Evolutionary conservation across 208 protist species (phyloP).

Genomic region (Crithidia fasciculata): DNA sequence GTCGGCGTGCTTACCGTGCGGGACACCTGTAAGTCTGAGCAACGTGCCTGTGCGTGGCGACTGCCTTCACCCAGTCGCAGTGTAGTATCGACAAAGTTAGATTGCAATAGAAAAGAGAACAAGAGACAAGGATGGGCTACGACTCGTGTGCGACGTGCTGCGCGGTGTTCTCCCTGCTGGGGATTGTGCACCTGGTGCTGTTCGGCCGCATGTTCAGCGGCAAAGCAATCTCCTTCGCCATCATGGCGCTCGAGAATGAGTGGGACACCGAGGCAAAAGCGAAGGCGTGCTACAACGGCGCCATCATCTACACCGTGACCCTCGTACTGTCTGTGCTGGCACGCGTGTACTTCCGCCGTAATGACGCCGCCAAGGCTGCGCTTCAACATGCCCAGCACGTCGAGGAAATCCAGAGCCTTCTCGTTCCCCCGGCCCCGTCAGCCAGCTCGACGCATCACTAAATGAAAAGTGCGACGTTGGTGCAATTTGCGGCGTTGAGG

Average conservation of each 20-base stretch:
- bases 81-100: background rate
- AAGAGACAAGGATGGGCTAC: slow-evolving; percentile 48
- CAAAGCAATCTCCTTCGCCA: slow-evolving; percentile 77
- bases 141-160: slow-evolving; percentile 81
- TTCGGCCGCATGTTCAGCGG: slow-evolving; percentile 85
- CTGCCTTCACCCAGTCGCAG: background rate
- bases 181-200: slow-evolving; percentile 81
- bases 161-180: slow-evolving; percentile 83
- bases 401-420: slow-evolving; percentile 48
- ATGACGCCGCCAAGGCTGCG: slow-evolving; percentile 54
- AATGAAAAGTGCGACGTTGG: background rate
- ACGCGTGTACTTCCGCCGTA: slow-evolving; percentile 74
- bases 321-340: slow-evolving; percentile 78
- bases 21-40: too few species aligned
- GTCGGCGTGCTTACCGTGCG: too few species aligned
- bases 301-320: slow-evolving; percentile 82
- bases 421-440: slow-evolving; percentile 25
- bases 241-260: slow-evolving; percentile 63
- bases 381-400: slow-evolving; percentile 46
- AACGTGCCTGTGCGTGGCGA: too few species aligned
- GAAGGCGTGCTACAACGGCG: slow-evolving; percentile 85
- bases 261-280: slow-evolving; percentile 84
- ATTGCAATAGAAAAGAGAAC: background rate
- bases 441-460: slow-evolving; percentile 9
- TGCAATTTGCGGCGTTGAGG: background rate